These are phyloP conservation scores for Selenicereus undatus DNA, from an alignment of 148 eudicot species.

Conservation along the genomic window DNA sequence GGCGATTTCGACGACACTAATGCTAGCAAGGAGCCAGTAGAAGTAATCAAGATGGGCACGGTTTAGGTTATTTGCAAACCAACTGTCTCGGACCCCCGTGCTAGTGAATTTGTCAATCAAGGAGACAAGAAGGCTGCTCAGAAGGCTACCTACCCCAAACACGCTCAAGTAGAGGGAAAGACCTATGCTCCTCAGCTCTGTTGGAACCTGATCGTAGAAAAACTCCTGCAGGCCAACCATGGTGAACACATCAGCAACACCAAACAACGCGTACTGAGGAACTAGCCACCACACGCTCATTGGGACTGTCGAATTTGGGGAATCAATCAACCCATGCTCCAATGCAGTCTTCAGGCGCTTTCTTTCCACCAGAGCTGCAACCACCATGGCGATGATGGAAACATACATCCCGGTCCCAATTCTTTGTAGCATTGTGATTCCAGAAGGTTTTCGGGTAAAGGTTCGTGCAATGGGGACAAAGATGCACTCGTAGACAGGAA, in stretches of 20 bases:
- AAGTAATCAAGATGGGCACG: constrained; percentile 67
- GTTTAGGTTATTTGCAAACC: constrained; percentile 62
- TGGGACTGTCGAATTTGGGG: constrained; percentile 42
- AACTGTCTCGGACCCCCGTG: constrained; percentile 35
- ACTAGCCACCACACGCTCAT: constrained; percentile 70
- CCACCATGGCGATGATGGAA: constrained; percentile 40
- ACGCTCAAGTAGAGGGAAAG: constrained; percentile 55
- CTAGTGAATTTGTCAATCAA: constrained; percentile 40
- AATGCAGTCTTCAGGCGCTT: constrained; percentile 49
- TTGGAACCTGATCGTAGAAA: constrained; percentile 69
- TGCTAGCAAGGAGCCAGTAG: constrained; percentile 50
- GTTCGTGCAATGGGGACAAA: constrained; percentile 52
- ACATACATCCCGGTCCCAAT: constrained; percentile 50
- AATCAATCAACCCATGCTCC: constrained; percentile 42
- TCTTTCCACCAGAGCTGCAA: constrained; percentile 57
- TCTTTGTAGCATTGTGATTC: constrained; percentile 65
- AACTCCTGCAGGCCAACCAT: constrained; percentile 70
- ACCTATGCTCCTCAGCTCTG: constrained; percentile 55
- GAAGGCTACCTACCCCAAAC: constrained; percentile 54
- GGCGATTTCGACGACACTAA: constrained; percentile 34
- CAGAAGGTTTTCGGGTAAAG: constrained; percentile 46
- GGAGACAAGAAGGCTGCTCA: constrained; percentile 66
- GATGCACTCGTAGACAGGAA: constrained; percentile 64
- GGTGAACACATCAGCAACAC: constrained; percentile 52
- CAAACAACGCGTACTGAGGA: constrained; percentile 58